Evolutionary conservation across 225 moss, liverwort and hornwort genomes (phyloP).

Genomic region (Lunularia cruciata): DNA sequence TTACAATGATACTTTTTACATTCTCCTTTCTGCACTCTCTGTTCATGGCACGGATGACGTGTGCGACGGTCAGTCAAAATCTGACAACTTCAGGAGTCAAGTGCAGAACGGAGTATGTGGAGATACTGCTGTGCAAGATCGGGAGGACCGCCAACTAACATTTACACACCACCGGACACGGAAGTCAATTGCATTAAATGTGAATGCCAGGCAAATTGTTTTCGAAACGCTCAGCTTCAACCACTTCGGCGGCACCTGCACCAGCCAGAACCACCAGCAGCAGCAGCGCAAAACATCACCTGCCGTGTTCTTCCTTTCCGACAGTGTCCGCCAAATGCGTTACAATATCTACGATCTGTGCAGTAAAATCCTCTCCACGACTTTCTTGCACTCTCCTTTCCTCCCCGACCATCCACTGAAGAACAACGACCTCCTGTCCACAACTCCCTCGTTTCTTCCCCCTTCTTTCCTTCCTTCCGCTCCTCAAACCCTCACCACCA

Average conservation of each 20-base stretch:
- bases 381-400: no score
- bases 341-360: conserved; percentile 9
- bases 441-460: not conserved
- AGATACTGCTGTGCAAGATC: conserved; percentile 29
- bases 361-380: not conserved
- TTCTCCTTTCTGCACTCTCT: conserved; percentile 16
- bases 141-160: conserved; percentile 22
- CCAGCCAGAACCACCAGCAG: no score
- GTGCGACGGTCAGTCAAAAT: not conserved
- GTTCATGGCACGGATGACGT: not conserved
- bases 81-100: conserved; percentile 5
- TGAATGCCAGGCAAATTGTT: not conserved
- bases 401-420: no score
- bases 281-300: not conserved
- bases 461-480: not conserved
- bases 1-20: conserved; percentile 5
- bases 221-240: not conserved
- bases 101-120: conserved; percentile 7
- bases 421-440: no score
- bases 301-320: not conserved
- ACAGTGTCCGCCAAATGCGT: not conserved
- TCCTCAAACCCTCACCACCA: not conserved
- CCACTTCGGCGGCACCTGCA: not conserved
- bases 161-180: conserved; percentile 13
- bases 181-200: conserved; percentile 12